Conservation (phyloP, 2,329 filamentous ascomycete genomes). For the Colletotrichum eremochloae region DNA sequence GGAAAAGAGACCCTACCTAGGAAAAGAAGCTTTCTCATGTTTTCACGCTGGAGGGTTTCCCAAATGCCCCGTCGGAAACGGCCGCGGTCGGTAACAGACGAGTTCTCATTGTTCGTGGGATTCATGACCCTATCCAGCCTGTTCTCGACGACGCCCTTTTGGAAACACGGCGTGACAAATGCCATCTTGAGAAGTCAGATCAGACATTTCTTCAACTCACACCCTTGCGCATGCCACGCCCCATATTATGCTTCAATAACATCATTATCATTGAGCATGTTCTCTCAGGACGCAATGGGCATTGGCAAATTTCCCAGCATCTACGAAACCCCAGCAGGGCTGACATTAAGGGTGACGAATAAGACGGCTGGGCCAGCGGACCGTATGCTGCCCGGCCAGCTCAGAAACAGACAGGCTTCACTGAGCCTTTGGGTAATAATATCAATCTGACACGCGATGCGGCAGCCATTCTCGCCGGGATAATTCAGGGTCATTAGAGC, state of each 20-base stretch:
- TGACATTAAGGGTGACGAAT: not conserved
- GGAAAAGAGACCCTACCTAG: constrained; percentile 2
- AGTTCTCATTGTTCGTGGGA: constrained; percentile 2
- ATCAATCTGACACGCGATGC: constrained; percentile 39
- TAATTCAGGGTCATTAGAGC: not conserved
- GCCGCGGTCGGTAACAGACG: constrained; percentile 17
- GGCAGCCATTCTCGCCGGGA: constrained; percentile 19
- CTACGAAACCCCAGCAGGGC: constrained; percentile 31
- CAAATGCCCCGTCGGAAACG: constrained; percentile 20
- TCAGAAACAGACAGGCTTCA: not conserved
- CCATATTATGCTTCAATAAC: constrained; percentile 18
- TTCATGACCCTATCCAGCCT: not conserved
- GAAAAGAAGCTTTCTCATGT: constrained; percentile 28
- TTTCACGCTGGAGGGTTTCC: constrained; percentile 7
- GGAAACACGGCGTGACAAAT: not conserved
- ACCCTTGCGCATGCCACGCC: constrained; percentile 1
- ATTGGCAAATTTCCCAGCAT: constrained; percentile 34
- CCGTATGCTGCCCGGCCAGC: not conserved
- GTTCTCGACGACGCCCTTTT: not conserved
- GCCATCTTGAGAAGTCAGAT: constrained; percentile 20
- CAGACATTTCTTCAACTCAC: constrained; percentile 8
- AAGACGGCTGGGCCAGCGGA: not conserved
- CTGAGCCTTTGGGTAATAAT: not conserved
- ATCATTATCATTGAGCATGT: constrained; percentile 16
- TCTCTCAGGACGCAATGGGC: constrained; percentile 5